Evolutionary conservation across 2,329 filamentous ascomycete genomes (phyloP), one percentile per base, ranked within the genome.

Genomic region (Paracorniculantispora psalliotae): DNA sequence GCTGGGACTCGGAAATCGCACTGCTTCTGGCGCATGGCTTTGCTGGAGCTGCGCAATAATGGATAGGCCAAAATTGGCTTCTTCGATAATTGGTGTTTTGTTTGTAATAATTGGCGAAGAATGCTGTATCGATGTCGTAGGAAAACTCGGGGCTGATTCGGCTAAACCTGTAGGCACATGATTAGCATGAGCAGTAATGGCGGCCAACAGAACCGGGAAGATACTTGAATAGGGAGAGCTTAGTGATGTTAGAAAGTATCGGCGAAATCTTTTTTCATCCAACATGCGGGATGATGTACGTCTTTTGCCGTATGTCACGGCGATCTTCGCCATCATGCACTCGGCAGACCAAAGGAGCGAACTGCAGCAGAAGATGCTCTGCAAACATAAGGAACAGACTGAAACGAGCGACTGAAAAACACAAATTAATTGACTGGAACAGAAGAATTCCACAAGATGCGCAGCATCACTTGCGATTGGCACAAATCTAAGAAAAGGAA

Each of bases 291-390:
- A 5, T 47, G 56, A 52, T 37, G 30, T 39, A 47, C 39, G 48
- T n/a, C 17, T 52, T 47, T 21, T 59, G 9, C 56, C 48, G 41
- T 52, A 52, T 7, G 39, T 52, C 3, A 30, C 23, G 56, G 21
- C 56, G 4, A 52, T 47, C 19, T 47, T 59, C 13, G 48, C 28
- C 56, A 59, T 59, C 21, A 17, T 39, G 9, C 21, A 28, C 56
- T 39, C 47, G 47, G n/a, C 28, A 23, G 23, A 59, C 28, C 56
- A 59, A 59, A 59, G 37, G 56, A 59, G 21, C 48, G 39, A 39
- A 47, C 37, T 43, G 48, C 47, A 59, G 48, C 56, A 21, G 26
- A 33, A 37, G 48, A 23, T 46, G 47, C 48, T 13, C 10, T 10
- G 39, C 41, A 39, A 39, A 52, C 23, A 52, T 47, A 30, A 13